These are phyloP conservation scores for Aciculosporium take DNA, from an alignment of 2,329 filamentous ascomycete genomes.

Conservation along the genomic window DNA sequence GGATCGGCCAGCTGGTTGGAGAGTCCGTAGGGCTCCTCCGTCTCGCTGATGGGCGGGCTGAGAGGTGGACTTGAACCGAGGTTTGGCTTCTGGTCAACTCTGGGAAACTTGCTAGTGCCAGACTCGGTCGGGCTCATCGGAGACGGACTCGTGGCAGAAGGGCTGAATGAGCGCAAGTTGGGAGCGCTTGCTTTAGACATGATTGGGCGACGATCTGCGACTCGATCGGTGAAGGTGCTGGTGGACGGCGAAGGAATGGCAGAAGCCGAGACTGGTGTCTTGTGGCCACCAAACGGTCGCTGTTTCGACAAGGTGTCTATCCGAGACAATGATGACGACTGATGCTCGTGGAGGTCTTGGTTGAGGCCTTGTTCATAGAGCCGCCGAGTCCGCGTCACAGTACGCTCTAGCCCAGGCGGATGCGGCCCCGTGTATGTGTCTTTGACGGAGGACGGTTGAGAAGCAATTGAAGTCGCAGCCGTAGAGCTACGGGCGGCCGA, in stretches of 20 bases:
- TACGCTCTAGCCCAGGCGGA: constrained; percentile 42
- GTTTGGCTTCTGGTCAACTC: constrained; percentile 16
- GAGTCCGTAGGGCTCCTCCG: constrained; percentile 50
- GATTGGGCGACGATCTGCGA: constrained; percentile 30
- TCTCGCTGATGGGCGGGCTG: constrained; percentile 52
- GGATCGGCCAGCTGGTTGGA: constrained; percentile 60
- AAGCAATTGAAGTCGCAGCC: constrained; percentile 68
- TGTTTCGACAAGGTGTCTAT: constrained; percentile 65
- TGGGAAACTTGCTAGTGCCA: constrained; percentile 20
- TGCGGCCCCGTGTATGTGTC: constrained; percentile 28
- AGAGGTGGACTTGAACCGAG: constrained; percentile 24
- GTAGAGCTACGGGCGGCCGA: constrained; percentile 64
- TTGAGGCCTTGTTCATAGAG: constrained; percentile 74
- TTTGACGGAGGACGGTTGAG: constrained; percentile 41
- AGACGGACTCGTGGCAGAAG: constrained; percentile 26
- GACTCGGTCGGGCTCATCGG: constrained; percentile 24
- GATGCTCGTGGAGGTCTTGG: constrained; percentile 68
- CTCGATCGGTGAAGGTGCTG: constrained; percentile 30
- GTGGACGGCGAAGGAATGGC: constrained; percentile 32
- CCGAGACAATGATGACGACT: constrained; percentile 59
- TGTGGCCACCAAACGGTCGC: constrained; percentile 31
- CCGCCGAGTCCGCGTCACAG: constrained; percentile 54
- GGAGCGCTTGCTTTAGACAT: constrained; percentile 49
- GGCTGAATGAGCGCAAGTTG: constrained; percentile 48
- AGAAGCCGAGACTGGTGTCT: constrained; percentile 35